Evolutionary conservation across 768 basidiomycete genomes (phyloP).

Genomic region (Austroboletus festivus): DNA sequence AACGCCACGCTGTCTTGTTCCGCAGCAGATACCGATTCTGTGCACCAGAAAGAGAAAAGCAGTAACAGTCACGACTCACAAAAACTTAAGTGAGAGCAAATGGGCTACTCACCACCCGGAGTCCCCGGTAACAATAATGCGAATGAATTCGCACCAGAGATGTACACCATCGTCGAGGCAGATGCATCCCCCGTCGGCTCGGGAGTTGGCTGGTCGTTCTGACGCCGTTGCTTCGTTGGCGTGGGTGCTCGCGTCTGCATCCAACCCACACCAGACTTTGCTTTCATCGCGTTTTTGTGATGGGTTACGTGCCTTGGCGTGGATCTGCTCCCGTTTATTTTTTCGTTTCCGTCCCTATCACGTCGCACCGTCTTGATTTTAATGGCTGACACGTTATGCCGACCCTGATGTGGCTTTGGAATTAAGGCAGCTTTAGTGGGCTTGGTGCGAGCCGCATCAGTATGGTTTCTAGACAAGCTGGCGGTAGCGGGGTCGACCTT

Average conservation of each 20-base stretch:
- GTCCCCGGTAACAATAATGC: constrained; percentile 34
- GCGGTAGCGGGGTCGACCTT: background rate
- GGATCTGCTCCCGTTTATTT: too few relatives aligned
- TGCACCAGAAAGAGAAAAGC: too few relatives aligned
- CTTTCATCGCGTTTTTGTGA: background rate
- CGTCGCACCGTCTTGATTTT: too few relatives aligned
- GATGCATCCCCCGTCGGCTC: constrained; percentile 37
- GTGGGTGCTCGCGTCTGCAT: constrained; percentile 6
- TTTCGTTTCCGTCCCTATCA: background rate
- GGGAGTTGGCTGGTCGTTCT: constrained; percentile 35
- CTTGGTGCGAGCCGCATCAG: background rate
- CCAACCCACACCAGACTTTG: background rate
- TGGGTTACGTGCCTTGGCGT: background rate
- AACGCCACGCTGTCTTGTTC: constrained; percentile 37
- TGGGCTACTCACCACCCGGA: constrained; percentile 30
- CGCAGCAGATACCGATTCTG: constrained; percentile 39
- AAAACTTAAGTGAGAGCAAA: background rate
- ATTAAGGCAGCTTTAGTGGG: too few relatives aligned
- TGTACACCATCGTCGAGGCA: constrained; percentile 36
- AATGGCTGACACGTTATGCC: too few relatives aligned
- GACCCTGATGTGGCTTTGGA: too few relatives aligned
- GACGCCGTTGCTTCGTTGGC: constrained; percentile 19
- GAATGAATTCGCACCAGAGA: constrained; percentile 27
- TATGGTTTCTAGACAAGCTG: constrained; percentile 8
- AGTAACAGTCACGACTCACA: too few relatives aligned